Conservation (phyloP, 345 rosid genomes). For the Salix purpurea region DNA sequence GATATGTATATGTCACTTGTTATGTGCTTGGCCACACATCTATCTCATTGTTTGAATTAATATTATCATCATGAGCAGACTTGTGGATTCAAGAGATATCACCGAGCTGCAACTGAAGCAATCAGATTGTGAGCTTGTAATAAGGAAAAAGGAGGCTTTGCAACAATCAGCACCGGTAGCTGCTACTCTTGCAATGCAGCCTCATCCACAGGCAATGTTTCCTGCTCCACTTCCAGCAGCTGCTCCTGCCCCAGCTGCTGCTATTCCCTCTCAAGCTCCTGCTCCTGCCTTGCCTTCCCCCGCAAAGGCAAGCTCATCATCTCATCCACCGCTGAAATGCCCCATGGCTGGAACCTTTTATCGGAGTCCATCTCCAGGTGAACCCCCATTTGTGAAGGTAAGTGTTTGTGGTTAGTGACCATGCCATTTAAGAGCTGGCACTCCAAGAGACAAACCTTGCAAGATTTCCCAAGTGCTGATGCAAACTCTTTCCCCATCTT, state of each 20-base stretch:
- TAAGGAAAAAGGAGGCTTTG: conserved; percentile 85
- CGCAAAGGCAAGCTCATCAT: conserved; percentile 37
- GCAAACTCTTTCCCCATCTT: background rate
- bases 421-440: background rate
- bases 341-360: conserved; percentile 99
- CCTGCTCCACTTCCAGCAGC: conserved; percentile 38
- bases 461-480: background rate
- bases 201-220: conserved; percentile 42
- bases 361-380: conserved; percentile 77
- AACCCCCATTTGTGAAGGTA: conserved; percentile 91
- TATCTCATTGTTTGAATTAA: conserved; percentile 4
- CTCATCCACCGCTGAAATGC: conserved; percentile 66
- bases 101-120: conserved; percentile 85
- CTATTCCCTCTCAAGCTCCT: conserved; percentile 36
- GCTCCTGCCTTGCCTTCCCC: conserved; percentile 41
- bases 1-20: background rate
- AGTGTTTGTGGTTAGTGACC: background rate
- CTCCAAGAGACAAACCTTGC: background rate
- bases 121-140: conserved; percentile 65
- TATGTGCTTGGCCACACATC: background rate
- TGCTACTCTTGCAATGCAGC: conserved; percentile 38
- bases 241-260: conserved; percentile 29
- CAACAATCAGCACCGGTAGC: conserved; percentile 42
- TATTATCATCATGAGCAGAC: conserved; percentile 41
- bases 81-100: conserved; percentile 89